Evolutionary conservation across 2,329 filamentous ascomycete genomes (phyloP).

Genomic region (Boeremia lycopersici): DNA sequence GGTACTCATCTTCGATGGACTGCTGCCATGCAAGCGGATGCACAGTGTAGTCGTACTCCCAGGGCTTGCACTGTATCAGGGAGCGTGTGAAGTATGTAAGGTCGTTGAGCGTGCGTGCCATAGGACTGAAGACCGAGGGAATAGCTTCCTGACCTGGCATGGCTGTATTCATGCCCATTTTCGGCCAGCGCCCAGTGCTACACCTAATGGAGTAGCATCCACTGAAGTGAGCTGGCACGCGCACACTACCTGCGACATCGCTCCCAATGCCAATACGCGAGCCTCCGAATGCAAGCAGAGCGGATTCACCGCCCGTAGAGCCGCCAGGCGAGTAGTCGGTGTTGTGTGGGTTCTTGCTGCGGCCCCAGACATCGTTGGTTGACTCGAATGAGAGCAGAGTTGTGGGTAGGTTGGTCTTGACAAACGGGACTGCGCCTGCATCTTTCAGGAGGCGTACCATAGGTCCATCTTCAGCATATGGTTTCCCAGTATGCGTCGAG

Average conservation of each 20-base stretch:
- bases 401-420: constrained; percentile 89
- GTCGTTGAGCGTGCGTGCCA: constrained; percentile 85
- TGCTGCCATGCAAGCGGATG: constrained; percentile 82
- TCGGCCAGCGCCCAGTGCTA: constrained; percentile 89
- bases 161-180: constrained; percentile 79
- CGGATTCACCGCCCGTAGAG: constrained; percentile 83
- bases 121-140: constrained; percentile 86
- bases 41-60: constrained; percentile 85
- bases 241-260: constrained; percentile 88
- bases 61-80: constrained; percentile 80
- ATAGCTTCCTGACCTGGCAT: constrained; percentile 94
- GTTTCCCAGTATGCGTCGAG: constrained; percentile 73
- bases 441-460: constrained; percentile 81
- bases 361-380: constrained; percentile 80
- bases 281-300: constrained; percentile 78
- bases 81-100: constrained; percentile 82
- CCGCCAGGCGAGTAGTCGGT: constrained; percentile 85
- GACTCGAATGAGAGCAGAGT: constrained; percentile 88
- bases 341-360: constrained; percentile 82
- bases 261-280: constrained; percentile 89
- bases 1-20: constrained; percentile 64
- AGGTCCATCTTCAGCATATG: constrained; percentile 69
- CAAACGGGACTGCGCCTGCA: constrained; percentile 86
- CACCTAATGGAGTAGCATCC: constrained; percentile 88
- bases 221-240: constrained; percentile 85